Conservation (phyloP, 768 basidiomycete species). For the Lentinula lateritia region DNA sequence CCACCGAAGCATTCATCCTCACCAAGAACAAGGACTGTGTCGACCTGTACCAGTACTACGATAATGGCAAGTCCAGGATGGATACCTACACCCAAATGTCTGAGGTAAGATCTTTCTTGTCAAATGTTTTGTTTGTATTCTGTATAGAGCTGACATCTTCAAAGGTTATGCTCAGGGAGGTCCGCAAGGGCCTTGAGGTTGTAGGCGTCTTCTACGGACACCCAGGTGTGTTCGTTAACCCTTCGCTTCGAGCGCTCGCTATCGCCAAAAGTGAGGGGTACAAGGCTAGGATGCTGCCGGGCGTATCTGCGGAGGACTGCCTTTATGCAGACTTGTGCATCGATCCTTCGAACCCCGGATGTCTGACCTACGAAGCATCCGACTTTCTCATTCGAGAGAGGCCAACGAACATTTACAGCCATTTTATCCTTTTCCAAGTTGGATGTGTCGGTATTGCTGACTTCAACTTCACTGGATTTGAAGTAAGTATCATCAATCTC, state of each 20-base stretch:
- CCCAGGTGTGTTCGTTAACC: constrained; percentile 4
- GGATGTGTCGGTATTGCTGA: constrained; percentile 5
- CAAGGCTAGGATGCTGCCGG: constrained; percentile 2
- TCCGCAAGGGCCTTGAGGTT: neutral
- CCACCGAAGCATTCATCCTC: constrained; percentile 6
- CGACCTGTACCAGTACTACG: constrained; percentile 5
- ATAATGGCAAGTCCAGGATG: constrained; percentile 2
- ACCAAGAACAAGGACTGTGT: constrained; percentile 2
- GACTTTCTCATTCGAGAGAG: constrained; percentile 4
- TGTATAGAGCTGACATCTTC: neutral
- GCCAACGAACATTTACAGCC: neutral
- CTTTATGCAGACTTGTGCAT: constrained; percentile 5
- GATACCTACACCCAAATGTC: constrained; percentile 6
- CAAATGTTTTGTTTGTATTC: neutral
- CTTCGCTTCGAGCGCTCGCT: neutral
- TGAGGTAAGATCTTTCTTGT: neutral
- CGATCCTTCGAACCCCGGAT: constrained; percentile 7
- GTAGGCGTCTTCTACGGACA: constrained; percentile 4
- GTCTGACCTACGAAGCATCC: constrained; percentile 6
- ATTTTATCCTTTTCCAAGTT: constrained; percentile 3
- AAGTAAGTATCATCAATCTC: neutral
- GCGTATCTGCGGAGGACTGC: constrained; percentile 6
- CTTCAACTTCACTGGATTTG: constrained; percentile 4
- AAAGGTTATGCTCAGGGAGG: constrained; percentile 1
- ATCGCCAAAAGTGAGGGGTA: constrained; percentile 4